These are phyloP conservation scores for Fraxinus anomala DNA, from an alignment of 257 asterid genomes.

Conservation along the genomic window DNA sequence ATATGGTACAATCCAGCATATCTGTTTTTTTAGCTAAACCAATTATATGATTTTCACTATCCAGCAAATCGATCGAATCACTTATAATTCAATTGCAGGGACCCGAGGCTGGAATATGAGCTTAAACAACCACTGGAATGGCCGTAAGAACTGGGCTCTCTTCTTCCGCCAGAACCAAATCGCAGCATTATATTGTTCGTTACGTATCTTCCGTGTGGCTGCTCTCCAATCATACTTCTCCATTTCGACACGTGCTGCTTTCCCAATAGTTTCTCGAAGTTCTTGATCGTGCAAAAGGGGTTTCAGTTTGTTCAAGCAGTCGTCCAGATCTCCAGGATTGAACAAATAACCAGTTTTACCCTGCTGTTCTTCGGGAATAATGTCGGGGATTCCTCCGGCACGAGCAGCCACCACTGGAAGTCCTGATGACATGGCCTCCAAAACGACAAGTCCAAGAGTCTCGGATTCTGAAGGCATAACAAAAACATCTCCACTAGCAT, in stretches of 20 bases:
- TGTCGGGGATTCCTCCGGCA: conserved; percentile 96
- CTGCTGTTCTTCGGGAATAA: conserved; percentile 77
- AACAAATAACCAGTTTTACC: conserved; percentile 81
- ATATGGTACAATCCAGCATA: not conserved
- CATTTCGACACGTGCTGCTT: conserved; percentile 79
- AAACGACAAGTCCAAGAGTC: conserved; percentile 83
- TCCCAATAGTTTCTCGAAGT: conserved; percentile 69
- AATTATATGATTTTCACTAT: not conserved
- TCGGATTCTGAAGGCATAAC: conserved; percentile 95
- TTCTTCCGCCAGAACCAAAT: conserved; percentile 93
- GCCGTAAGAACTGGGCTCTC: conserved; percentile 57
- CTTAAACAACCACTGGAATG: conserved; percentile 71
- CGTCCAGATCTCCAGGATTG: conserved; percentile 84
- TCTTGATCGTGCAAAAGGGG: conserved; percentile 62
- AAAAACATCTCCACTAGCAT: conserved; percentile 91
- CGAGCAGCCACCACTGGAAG: conserved; percentile 95
- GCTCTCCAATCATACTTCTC: conserved; percentile 96
- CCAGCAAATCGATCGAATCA: not conserved
- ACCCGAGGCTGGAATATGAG: conserved; percentile 32
- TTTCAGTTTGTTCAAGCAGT: conserved; percentile 74
- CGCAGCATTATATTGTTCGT: conserved; percentile 80
- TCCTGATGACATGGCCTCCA: conserved; percentile 98
- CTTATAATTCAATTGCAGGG: conserved; percentile 41
- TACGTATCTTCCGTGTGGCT: conserved; percentile 78
- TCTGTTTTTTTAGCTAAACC: too few species aligned